Base-by-base conservation (phyloP, 2,329 filamentous ascomycete species). In the Rhytidhysteron rufulum region DNA sequence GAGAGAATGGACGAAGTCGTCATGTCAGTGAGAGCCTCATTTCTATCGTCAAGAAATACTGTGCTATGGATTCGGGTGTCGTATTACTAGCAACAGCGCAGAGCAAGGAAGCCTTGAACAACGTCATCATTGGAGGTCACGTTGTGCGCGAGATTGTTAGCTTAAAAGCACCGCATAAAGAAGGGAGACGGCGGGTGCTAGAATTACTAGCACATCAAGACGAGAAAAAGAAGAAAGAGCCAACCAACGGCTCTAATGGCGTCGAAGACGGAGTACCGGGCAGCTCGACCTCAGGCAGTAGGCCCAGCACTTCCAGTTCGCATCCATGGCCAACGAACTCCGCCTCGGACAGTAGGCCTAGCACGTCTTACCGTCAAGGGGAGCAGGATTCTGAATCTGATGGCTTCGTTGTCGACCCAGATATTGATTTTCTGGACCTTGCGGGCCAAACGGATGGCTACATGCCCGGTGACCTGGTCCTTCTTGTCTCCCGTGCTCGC, bases 371-470 rank as follows among this genome's bases (percentile, higher is more conserved):
- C 15, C n/a, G n/a, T n/a, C n/a, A n/a, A n/a, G n/a, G n/a, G n/a
- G 52, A 56, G 15, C 46, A 54, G 20, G 43, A 47, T 77, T 79
- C 39, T 9, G 34, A 45, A 32, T 22, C 35, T 9, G 53, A 63
- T 15, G 85, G 84, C 0, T 93, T 95, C 54, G 67, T 83, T 2
- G 70, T 95, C 5, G 85, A 89, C 42, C 70, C 80, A 0, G 79
- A 85, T 35, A 79, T 98, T 8, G 93, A 98, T 62, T 87, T 97
- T 42, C 79, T 97, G 7, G 91, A 97, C 48, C 77, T 98, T 41
- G 89, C 94, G 15, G 90, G 93, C 2, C 85, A 91, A 52, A 97
- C 91, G 0, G 93, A 98, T 59, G 93, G 93, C 1, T 98, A 97
- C 61, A 96, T 97, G 90, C 91, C 93, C 1, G 93, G 90, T 3